These are phyloP conservation scores for Tricharina praecox DNA, from an alignment of 495 filamentous ascomycete genomes.

Conservation along the genomic window DNA sequence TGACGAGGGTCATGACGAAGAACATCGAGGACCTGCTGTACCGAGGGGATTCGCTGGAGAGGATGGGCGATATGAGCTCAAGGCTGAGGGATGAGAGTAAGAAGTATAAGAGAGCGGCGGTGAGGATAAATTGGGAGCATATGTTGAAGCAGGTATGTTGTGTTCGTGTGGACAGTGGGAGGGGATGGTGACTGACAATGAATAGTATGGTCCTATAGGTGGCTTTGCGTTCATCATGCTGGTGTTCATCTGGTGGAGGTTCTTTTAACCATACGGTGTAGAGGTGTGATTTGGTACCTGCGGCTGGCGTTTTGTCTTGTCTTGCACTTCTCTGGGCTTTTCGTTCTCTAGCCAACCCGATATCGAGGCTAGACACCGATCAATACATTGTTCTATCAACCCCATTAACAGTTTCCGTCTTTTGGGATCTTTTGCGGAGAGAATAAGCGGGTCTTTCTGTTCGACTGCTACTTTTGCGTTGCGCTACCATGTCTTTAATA, in stretches of 20 bases:
- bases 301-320: too few species aligned
- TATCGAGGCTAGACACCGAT: too few species aligned
- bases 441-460: too few species aligned
- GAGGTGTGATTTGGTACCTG: too few species aligned
- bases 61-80: constrained; percentile 89
- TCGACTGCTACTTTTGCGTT: too few species aligned
- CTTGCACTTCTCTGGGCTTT: too few species aligned
- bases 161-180: neutral
- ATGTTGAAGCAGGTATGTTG: constrained; percentile 66
- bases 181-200: constrained; percentile 15
- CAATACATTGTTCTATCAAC: too few species aligned
- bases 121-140: constrained; percentile 96
- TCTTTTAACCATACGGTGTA: too few species aligned
- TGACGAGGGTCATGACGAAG: constrained; percentile 99
- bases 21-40: constrained; percentile 98
- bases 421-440: too few species aligned
- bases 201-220: constrained; percentile 71
- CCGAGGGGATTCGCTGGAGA: constrained; percentile 80
- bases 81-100: constrained; percentile 76
- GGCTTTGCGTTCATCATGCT: constrained; percentile 62
- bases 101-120: constrained; percentile 83
- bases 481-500: too few species aligned
- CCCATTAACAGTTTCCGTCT: too few species aligned
- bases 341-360: too few species aligned
- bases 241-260: constrained; percentile 78